A percentile compares a stretch with the other conserved stretches of the same genome.
Conservation (phyloP, 345 rosid species). For the Salix koriyanagi region DNA sequence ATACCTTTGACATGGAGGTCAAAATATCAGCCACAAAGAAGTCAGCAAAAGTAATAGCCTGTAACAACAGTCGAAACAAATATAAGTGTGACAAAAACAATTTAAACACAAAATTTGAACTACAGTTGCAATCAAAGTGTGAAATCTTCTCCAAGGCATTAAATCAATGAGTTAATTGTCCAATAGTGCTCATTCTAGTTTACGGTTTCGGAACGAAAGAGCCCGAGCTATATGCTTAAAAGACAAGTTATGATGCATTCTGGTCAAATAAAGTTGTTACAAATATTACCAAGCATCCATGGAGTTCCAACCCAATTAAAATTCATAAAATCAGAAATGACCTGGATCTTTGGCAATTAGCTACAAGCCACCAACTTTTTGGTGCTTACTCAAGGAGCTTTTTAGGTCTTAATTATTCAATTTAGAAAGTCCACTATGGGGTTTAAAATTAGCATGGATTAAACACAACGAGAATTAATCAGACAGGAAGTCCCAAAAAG, state of each 20-base stretch:
- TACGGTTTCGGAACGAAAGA: no score
- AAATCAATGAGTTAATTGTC: not conserved
- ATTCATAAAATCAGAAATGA: not conserved
- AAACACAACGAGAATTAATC: not conserved
- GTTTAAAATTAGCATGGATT: conserved; percentile 2
- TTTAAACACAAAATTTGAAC: not conserved
- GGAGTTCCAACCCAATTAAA: not conserved
- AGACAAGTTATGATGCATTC: not conserved
- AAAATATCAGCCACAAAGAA: conserved; percentile 91
- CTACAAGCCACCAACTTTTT: not conserved
- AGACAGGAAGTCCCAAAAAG: not conserved
- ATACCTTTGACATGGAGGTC: conserved; percentile 95
- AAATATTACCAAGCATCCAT: not conserved
- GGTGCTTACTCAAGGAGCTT: not conserved
- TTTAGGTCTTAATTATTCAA: not conserved
- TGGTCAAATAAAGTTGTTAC: not conserved
- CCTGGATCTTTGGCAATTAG: not conserved
- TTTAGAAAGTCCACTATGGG: conserved; percentile 4
- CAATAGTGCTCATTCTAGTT: not conserved
- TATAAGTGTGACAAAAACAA: not conserved
- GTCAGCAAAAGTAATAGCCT: conserved; percentile 85
- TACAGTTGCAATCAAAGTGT: not conserved
- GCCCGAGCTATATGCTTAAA: no score
- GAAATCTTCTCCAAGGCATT: not conserved
- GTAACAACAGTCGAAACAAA: conserved; percentile 19